Base-by-base conservation (phyloP, 23 red algal genomes). In the Gracilaria gracilis region DNA sequence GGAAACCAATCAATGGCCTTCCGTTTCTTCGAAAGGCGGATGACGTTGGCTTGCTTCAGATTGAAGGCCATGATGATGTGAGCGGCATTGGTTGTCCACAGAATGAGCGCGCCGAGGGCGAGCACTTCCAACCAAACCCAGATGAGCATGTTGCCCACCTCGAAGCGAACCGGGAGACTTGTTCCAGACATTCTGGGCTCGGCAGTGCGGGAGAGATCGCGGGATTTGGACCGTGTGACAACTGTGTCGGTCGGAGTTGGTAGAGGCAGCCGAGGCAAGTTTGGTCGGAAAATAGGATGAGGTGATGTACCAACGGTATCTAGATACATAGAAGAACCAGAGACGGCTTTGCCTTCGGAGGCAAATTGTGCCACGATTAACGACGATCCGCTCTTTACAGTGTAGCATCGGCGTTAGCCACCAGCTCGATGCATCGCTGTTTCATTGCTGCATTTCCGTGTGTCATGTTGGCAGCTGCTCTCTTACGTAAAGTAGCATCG, bases 81-180 rank as follows among this genome's bases (percentile, higher is more conserved):
- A 3, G 75, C 75, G 13, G n/a, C 4, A 33, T 80, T 34, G 8
- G 75, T 80, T 19, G 75, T 80, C 75, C 75, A 80, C 7, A 80
- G 9, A 53, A 80, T 53, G 23, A 80, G 39, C 50, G 39, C 36
- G 11, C 39, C 75, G 23, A 80, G 44, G 36, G 75, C 75, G 16
- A 80, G 44, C 6, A 80, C 75, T 25, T 80, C 75, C 4, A 80
- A 29, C 75, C 75, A 80, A 9, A 80, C 25, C 75, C 75, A 80
- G 29, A 54, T n/a, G 46, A 80, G 7, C 16, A 80, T 15, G 40
- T 80, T 80, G n/a, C 75, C 75, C 75, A 54, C 32, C 24, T 54
- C 46, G 46, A 80, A 80, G 2, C 39, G 23, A 37, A 80, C 7
- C 39, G n/a, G 28, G 25, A 80, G 40, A 8, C 39, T 80, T 6